Base-by-base conservation (phyloP, 257 asterid species). In the Schizonepeta tenuifolia region DNA sequence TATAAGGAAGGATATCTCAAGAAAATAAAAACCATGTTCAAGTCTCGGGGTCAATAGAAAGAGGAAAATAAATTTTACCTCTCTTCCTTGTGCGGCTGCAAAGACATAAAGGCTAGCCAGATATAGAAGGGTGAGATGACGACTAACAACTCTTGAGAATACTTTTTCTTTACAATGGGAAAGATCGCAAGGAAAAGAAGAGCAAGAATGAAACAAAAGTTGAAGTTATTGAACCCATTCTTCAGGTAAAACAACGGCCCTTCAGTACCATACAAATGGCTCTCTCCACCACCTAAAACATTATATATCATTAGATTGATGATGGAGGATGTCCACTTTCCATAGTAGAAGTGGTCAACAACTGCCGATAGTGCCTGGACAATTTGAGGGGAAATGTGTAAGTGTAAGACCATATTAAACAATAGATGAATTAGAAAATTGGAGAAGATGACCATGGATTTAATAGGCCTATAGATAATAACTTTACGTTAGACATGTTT, bases 41-140 rank as follows among this genome's bases (percentile, higher is more conserved):
- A 33, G 56, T 6, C 6, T 15, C 47, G 40, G 53, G 5, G 13
- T 53, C 17, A 24, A 33, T 13, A 69, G 33, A 33, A 72, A 57
- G 33, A 54, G 72, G 41, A 66, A 15, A 57, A 47, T 40, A 14
- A 9, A 58, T 35, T 76, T 83, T 82, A 92, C 98, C 99, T 92
- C 85, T 95, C 99, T 84, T 95, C 98, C 81, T 95, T 92, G 92
- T 92, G 99, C 15, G 98, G 94, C 85, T 88, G 99, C 83, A 95
- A 79, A 56, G 99, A 95, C 99, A 95, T 95, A 79, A 95, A 92
- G 80, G 89, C 91, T 53, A 90, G 86, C 99, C 98, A 95, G 72
- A 92, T 82, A 72, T 95, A 95, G 72, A 95, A 62, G 76, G 98
- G 98, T 40, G 97, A 90, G 79, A 95, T 69, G 83, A 90, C 76